These are phyloP conservation scores for Boletus vinaceobasis DNA, from an alignment of 768 basidiomycete genomes.

Conservation along the genomic window DNA sequence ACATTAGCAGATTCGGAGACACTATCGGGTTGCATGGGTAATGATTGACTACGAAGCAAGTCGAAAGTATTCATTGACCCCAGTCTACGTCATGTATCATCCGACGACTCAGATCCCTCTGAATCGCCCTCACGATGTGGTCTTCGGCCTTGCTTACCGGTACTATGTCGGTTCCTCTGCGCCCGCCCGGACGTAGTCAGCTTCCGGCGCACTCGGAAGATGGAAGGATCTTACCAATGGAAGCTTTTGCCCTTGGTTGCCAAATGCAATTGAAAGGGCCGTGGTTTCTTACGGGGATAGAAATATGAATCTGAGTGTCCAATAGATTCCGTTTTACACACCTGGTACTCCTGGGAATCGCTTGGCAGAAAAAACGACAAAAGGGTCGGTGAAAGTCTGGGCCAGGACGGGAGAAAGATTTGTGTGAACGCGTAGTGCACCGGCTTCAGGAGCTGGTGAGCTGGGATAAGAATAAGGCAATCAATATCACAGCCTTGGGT, in stretches of 20 bases:
- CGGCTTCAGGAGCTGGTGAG: slow-evolving; percentile 68
- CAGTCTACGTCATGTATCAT: slow-evolving; percentile 38
- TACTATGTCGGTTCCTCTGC: slow-evolving; percentile 80
- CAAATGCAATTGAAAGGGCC: slow-evolving; percentile 82
- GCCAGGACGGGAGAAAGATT: slow-evolving; percentile 75
- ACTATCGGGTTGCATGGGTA: slow-evolving; percentile 19
- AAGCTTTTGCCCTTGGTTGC: slow-evolving; percentile 87
- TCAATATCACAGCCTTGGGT: slow-evolving; percentile 19
- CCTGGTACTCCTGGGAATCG: slow-evolving; percentile 93
- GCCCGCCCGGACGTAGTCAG: slow-evolving; percentile 19
- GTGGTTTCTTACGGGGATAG: slow-evolving; percentile 63
- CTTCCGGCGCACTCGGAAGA: slow-evolving; percentile 20
- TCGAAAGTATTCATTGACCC: slow-evolving; percentile 12
- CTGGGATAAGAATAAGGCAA: slow-evolving; percentile 36
- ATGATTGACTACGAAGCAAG: slow-evolving; percentile 15
- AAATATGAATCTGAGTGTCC: slow-evolving; percentile 15
- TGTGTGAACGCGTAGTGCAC: slow-evolving; percentile 62
- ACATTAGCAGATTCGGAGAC: slow-evolving; percentile 25
- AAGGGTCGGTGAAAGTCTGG: slow-evolving; percentile 77
- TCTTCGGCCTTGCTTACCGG: slow-evolving; percentile 56
- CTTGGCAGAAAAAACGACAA: slow-evolving; percentile 89
- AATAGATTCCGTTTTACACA: slow-evolving; percentile 33
- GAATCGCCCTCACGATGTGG: slow-evolving; percentile 56
- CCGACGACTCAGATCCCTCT: slow-evolving; percentile 68
- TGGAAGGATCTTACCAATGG: slow-evolving; percentile 60